Base-by-base conservation (phyloP, 768 basidiomycete species). In the Termitomyces sp. region DNA sequence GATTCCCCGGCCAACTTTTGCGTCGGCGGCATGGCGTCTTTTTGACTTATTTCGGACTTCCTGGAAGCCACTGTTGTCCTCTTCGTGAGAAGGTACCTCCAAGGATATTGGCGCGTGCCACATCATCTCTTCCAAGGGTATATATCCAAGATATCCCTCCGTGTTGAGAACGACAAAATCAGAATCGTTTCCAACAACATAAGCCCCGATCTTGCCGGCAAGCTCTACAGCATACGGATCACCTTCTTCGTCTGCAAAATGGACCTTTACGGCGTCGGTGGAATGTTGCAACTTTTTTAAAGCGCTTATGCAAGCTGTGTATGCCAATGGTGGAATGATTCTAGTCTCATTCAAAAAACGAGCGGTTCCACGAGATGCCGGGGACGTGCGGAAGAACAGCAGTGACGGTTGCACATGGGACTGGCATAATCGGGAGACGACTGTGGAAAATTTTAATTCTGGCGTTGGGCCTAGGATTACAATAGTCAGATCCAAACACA, bases 191-290 rank as follows among this genome's bases (percentile, higher is more conserved):
- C 87, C 89, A 0, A 85, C 78, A 48, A 94, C 89, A 63, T 87
- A 93, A 36, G 83, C 92, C 9, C 81, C 78, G 12, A 92, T 71
- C 50, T 82, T 79, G 15, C 84, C 91, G 11, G 92, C 92, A 8
- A 94, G 77, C 64, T 91, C 91, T 6, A 93, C 91, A n/a, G 88
- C 85, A 64, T 84, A 91, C 3, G 89, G 88, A 69, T 93, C 91
- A 11, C 83, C 89, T 69, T 93, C 91, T 70, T 86, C 86, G 63
- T 93, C 90, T 6, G 91, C 90, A 61, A 87, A 86, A 69, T 88
- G 83, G 7, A 91, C 64, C 42, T 84, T 74, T 20, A 91, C 67
- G 6, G 65, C 63, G 20, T 73, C 63, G 2, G 69, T 72, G 15
- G 63, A 60, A n/a, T 71, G 63, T 54, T 72, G 67, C 11, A 86